Evolutionary conservation across 768 basidiomycete species (phyloP), one percentile per base, ranked within the genome.

Genomic region (Mrakia gelida): DNA sequence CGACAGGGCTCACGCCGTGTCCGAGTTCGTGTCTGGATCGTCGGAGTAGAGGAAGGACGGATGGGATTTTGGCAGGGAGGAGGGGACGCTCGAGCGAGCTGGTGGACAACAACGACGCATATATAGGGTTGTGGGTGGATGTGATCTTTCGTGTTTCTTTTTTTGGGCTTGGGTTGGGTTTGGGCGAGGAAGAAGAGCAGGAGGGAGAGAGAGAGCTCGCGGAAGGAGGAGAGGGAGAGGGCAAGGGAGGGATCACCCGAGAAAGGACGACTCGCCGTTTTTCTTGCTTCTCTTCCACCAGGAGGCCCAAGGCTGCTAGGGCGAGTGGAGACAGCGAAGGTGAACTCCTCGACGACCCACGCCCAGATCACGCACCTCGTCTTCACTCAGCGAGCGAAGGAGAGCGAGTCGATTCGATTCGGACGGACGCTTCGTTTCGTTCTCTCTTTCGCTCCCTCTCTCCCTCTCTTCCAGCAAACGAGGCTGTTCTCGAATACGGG

Each of bases 1-100:
- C 4, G 74, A 61, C 11, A n/a, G 74, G 30, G 54, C 74, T 1
- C 38, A 52, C 74, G 74, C 74, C 41, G 41, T 75, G 32, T 26
- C 38, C 2, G 54, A 59, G 18, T 75, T 63, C 62, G 38, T 75
- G 18, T 63, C 74, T 3, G 74, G 63, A 65, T 13, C 63, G 10
- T 11, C 38, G 32, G 63, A 65, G 15, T 65, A 65, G 63, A 65
- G 11, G 34, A 38, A 38, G 16, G 11, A 34, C 2, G 13, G 2
- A 15, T 26, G 63, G 63, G 34, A 38, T 9, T 18, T 52, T 49
- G 9, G 45, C 8, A 15, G 45, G 15, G 15, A 49, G 8, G 15
- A 49, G 45, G 56, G 56, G 56, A 59, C 16, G n/a, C 15, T 49
- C 45, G 62, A 34, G 34, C 61, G 52, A 26, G 8, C 52, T 2